Evolutionary conservation across 371 early-diverging fungal species (phyloP).

Genomic region (Mortierella sp.): DNA sequence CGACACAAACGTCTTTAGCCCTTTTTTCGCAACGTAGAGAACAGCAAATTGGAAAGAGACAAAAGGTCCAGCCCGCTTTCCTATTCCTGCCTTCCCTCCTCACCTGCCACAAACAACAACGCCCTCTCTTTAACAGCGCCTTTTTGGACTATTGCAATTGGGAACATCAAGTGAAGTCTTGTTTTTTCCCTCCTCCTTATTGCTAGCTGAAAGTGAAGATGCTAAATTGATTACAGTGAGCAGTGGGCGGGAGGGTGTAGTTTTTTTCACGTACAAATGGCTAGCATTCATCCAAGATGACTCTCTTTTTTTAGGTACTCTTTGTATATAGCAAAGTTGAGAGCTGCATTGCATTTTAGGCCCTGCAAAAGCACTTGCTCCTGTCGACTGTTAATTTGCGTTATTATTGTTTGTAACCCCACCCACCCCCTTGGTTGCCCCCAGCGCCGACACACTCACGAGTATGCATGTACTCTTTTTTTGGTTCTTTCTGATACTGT

Average conservation of each 20-base stretch:
- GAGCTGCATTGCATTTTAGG: background rate
- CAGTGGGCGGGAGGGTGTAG: background rate
- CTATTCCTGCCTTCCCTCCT: no score
- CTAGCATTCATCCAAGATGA: background rate
- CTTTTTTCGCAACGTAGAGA: background rate
- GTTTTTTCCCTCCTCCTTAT: background rate
- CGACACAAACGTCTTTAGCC: background rate
- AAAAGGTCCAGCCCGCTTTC: background rate
- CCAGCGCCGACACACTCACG: background rate
- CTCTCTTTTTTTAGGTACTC: slow-evolving; percentile 2
- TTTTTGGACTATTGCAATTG: slow-evolving; percentile 11
- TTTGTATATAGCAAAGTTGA: background rate
- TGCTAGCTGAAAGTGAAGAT: background rate
- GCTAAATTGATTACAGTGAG: background rate
- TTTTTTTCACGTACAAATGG: background rate
- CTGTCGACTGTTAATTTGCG: background rate
- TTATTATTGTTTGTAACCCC: background rate
- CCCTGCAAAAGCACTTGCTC: background rate
- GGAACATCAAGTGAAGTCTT: background rate
- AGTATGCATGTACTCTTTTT: no score
- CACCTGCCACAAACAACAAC: background rate
- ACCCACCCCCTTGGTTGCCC: background rate
- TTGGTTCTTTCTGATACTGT: no score
- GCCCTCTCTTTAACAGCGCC: background rate
- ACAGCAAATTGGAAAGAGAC: background rate